Evolutionary conservation across 2,329 filamentous ascomycete genomes (phyloP), one percentile per base, ranked within the genome.

Genomic region (Fusarium begoniae): DNA sequence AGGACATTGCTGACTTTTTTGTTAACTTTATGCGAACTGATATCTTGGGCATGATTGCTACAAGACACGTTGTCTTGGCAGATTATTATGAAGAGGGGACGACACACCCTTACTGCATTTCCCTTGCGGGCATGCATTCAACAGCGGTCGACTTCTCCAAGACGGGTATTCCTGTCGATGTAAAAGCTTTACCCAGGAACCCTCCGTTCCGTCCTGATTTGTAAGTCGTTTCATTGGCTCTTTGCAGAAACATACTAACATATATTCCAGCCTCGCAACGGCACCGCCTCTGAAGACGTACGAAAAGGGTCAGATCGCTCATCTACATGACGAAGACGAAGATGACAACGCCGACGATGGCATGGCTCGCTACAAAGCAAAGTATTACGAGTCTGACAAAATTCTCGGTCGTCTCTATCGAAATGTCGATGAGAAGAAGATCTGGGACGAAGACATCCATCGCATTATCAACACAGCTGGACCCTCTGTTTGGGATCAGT

Each of bases 1-100:
- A 88, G 2, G 94, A 97, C 74, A 96, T 97, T 83, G 90, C 90
- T 0, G 85, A 92, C 17, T 96, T 96, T 81, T 96, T 97, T 72
- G 86, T 97, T n/a, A 85, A 90, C 22, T 94, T 94, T 69, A 93
- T 94, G 90, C 85, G 87, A 69, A 89, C 88, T 2, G 91, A 94
- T 75, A 86, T 90, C 24, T 81, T 94, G 4, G 91, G 91, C 0
- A 79, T 91, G 50, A 93, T 94, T 73, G 90, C 92, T 1, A 90
- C 82, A 1, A 82, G 87, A 6, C 92, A 94, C 76, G 86, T 90
- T 73, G 86, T 92, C 2, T 77, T 93, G 22, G 90, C 92, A 0
- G 93, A 94, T 77, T 85, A 89, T 63, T 80, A 81, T 30, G 43
- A 74, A 0, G 32, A 76, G 0, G 92, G 92, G 0, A 91, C 90